Evolutionary conservation across 768 basidiomycete species (phyloP), one percentile per base, ranked within the genome.

Genomic region (Lactarius deliciosus): DNA sequence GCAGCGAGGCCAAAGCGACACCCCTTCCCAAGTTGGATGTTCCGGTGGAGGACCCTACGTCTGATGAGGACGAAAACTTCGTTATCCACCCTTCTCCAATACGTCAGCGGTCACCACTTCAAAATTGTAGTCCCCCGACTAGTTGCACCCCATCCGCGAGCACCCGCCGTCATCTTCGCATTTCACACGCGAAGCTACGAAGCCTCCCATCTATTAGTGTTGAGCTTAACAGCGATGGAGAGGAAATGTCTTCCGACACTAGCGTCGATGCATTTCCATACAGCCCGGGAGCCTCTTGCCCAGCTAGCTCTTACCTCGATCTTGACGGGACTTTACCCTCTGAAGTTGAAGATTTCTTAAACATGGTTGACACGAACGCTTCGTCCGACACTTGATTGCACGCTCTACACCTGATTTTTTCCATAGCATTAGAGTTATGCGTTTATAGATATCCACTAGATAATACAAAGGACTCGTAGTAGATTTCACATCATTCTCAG

Each of bases 131-230:
- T 45, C 58, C 45, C 25, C 20, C 25, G 2, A 25, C 61, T 34
- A 9, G 53, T 38, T 18, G 16, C 25, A 55, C 47, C 20, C 45
- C 63, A 30, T 64, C 62, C 38, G 15, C 53, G 16, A 45, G 54
- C 55, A 32, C 54, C 30, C 53, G 8, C 16, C 7, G 57, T 5
- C 50, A 45, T 8, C 25, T 38, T 47, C 63, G 63, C 3, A 68
- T 68, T 56, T 64, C 66, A 32, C 66, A 68, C n/a, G 66, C 66
- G 5, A 68, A 60, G 58, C 58, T 68, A 56, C 66, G 66, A 64
- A 59, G 66, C n/a, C 53, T 68, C 38, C 57, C 63, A 22, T 28
- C 41, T 36, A 15, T 47, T 7, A 7, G 50, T 32, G 34, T 64
- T 36, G 63, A 64, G 13, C 63, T 68, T 20, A 53, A 68, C 36